Evolutionary conservation across 306 rosid genomes (phyloP).

Genomic region (Rosa chinensis): DNA sequence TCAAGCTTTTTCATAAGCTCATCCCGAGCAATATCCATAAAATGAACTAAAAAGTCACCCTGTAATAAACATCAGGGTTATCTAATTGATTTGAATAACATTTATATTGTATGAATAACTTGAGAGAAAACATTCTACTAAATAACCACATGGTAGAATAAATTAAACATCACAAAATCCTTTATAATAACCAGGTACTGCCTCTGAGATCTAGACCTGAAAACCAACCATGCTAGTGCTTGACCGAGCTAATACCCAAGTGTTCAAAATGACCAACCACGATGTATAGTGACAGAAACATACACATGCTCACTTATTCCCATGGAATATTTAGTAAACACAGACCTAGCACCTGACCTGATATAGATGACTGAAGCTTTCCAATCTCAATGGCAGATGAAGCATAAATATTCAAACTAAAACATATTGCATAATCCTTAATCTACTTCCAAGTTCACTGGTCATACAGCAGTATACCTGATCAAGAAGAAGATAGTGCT

Average conservation of each 20-base stretch:
- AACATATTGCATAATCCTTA: not conserved
- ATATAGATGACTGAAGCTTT: not conserved
- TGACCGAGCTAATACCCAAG: not conserved
- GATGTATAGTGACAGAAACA: not conserved
- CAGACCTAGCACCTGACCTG: not conserved
- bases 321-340: not conserved
- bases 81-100: constrained; percentile 5
- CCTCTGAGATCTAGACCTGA: not conserved
- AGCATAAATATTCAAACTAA: not conserved
- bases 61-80: constrained; percentile 31
- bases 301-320: not conserved
- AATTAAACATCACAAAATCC: not conserved
- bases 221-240: constrained; percentile 1
- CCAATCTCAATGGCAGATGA: not conserved
- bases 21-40: constrained; percentile 96
- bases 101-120: constrained; percentile 18
- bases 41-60: constrained; percentile 99
- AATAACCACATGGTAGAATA: not conserved
- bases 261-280: not conserved
- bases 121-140: constrained; percentile 3
- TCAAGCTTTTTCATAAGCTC: constrained; percentile 87
- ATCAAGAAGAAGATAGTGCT: constrained; percentile 97
- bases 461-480: constrained; percentile 56
- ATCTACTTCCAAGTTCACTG: not conserved
- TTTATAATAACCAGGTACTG: not conserved